Evolutionary conservation across 108 stramenopile genomes (phyloP), one percentile per base, ranked within the genome.

Genomic region (Licmophora abbreviata): DNA sequence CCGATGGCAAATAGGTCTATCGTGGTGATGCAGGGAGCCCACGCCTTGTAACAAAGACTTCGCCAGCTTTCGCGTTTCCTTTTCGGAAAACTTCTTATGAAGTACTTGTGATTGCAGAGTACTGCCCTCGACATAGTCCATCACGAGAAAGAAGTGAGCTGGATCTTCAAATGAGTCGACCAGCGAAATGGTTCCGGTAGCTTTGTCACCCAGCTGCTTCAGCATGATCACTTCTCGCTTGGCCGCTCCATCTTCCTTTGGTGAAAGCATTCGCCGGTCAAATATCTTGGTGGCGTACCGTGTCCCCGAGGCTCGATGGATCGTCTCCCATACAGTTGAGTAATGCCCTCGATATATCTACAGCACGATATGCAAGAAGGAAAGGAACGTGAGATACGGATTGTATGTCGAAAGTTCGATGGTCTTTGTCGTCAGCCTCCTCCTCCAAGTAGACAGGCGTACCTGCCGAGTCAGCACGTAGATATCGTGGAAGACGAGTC

Each of bases 91-190:
- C 43, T 66, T 69, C 61, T 79, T 81, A 20, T 68, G 56, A 6
- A 82, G 64, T 59, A 99, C 87, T 27, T 84, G 80, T 63, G 94
- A 88, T 44, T 97, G 92, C 1, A 99, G 81, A 68, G 97, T 94
- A 38, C 98, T 96, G 24, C 95, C 95, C 17, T 63, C 66, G 61
- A 84, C 74, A 27, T 68, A 73, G 49, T 97, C 91, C 64, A 90
- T 83, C 6, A 97, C 89, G 40, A 97, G 63, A 55, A 86, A 97
- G 46, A 85, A 92, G 36, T 75, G 61, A 5, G 67, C 70, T 17
- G 61, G 58, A 33, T 92, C 92, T 51, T 96, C 88, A 66, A 87
- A 91, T 68, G 94, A 95, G 48, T 95, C 97, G n/a, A 83, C 45
- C 7, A 93, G 69, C 29, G 73, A 56, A 54, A 83, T 76, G 55